These are phyloP conservation scores for Nakaseomyces sp. DNA, from an alignment of 1,139 yeast genomes.

Conservation along the genomic window DNA sequence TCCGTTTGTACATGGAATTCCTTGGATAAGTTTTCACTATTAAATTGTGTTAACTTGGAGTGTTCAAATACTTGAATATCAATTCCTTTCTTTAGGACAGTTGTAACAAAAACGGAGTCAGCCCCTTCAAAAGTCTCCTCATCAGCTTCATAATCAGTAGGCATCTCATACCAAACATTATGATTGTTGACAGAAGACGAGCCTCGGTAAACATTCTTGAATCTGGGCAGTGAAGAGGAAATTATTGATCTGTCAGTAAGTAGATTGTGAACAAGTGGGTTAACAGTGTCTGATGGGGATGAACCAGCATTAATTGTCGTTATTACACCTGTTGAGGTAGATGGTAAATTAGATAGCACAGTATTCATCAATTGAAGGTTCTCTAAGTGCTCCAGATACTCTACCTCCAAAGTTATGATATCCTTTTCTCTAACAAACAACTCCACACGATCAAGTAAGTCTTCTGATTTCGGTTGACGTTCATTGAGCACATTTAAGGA, in stretches of 20 bases:
- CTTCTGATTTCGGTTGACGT: slow-evolving; percentile 14
- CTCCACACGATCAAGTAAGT: slow-evolving; percentile 18
- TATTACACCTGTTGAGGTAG: slow-evolving; percentile 35
- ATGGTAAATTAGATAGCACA: slow-evolving; percentile 32
- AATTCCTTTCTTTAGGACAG: slow-evolving; percentile 72
- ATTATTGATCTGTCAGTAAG: slow-evolving; percentile 88
- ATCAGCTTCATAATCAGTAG: slow-evolving; percentile 10
- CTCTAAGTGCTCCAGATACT: slow-evolving; percentile 25
- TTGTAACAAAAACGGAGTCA: slow-evolving; percentile 42
- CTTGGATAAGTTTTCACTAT: slow-evolving; percentile 24
- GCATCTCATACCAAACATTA: slow-evolving; percentile 22
- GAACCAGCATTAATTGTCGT: slow-evolving; percentile 31
- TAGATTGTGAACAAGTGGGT: slow-evolving; percentile 82
- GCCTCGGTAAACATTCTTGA: slow-evolving; percentile 29
- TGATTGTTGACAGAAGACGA: slow-evolving; percentile 5
- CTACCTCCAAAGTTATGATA: slow-evolving; percentile 12
- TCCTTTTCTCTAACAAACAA: slow-evolving; percentile 38
- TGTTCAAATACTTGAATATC: slow-evolving; percentile 43
- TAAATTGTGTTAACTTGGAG: slow-evolving; percentile 26
- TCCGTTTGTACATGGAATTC: slow-evolving; percentile 2
- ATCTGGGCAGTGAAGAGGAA: slow-evolving; percentile 81
- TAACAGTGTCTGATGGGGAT: slow-evolving; percentile 32
- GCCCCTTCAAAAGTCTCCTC: slow-evolving; percentile 9
- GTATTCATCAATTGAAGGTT: slow-evolving; percentile 32
- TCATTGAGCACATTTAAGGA: slow-evolving; percentile 12